Conservation (phyloP, 2,329 filamentous ascomycete species). For the Exserohilum rostratum region DNA sequence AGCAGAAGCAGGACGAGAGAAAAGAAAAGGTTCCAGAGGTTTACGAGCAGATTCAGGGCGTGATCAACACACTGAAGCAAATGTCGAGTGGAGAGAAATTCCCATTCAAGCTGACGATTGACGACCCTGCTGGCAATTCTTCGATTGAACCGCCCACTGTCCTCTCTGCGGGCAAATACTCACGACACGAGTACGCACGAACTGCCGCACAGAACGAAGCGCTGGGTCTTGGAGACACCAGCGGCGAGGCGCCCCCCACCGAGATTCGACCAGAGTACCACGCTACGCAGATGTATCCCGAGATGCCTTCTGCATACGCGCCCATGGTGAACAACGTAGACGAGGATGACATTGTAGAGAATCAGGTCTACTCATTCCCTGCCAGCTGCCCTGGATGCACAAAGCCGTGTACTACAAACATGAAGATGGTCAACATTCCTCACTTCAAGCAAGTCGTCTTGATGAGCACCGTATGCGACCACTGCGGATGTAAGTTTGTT, state of each 20-base stretch:
- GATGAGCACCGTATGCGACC: constrained; percentile 90
- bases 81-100: constrained; percentile 81
- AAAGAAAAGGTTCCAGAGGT: constrained; percentile 80
- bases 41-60: constrained; percentile 74
- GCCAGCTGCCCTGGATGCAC: constrained; percentile 90
- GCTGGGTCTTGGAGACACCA: constrained; percentile 71
- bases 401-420: constrained; percentile 85
- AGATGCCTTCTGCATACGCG: constrained; percentile 43
- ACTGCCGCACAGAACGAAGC: constrained; percentile 85
- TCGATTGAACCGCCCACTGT: constrained; percentile 87
- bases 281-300: constrained; percentile 53
- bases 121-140: constrained; percentile 94
- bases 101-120: constrained; percentile 85
- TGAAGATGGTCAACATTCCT: constrained; percentile 98
- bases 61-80: constrained; percentile 74
- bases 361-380: constrained; percentile 92
- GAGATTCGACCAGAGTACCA: constrained; percentile 62
- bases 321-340: constrained; percentile 53
- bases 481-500: constrained; percentile 70
- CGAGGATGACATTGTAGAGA: constrained; percentile 80
- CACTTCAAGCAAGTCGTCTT: constrained; percentile 97
- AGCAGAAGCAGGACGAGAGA: constrained; percentile 79
- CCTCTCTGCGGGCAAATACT: constrained; percentile 85
- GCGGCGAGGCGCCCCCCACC: constrained; percentile 59
- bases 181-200: constrained; percentile 81